Evolutionary conservation across 805 yeast species (phyloP).

Genomic region (Hemisphaericaspora nanyangensis): DNA sequence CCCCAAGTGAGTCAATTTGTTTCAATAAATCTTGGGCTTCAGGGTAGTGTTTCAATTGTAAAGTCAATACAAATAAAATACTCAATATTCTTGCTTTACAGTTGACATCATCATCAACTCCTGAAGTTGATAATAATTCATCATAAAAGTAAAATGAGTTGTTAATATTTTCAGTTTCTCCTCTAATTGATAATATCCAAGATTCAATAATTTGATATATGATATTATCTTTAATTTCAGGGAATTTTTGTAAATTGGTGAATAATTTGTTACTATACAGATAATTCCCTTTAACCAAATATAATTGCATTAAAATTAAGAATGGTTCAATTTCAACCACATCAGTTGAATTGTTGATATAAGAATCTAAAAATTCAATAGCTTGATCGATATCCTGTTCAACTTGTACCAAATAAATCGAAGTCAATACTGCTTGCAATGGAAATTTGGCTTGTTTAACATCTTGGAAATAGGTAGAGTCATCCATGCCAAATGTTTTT

Average conservation of each 20-base stretch:
- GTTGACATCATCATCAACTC: slow-evolving; percentile 29
- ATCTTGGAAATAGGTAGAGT: slow-evolving; percentile 40
- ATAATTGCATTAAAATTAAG: slow-evolving; percentile 37
- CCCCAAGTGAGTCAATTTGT: slow-evolving; percentile 43
- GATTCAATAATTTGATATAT: slow-evolving; percentile 77
- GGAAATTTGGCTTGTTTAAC: slow-evolving; percentile 30
- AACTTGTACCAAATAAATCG: slow-evolving; percentile 34
- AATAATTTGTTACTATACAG: slow-evolving; percentile 31
- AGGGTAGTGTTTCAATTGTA: slow-evolving; percentile 74
- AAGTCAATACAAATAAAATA: slow-evolving; percentile 68
- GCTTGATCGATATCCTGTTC: slow-evolving; percentile 36
- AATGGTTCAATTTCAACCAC: slow-evolving; percentile 38
- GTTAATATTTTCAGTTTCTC: slow-evolving; percentile 38
- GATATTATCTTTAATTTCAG: slow-evolving; percentile 54
- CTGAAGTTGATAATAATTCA: slow-evolving; percentile 61
- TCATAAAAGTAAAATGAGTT: slow-evolving; percentile 63
- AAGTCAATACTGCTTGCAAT: slow-evolving; percentile 39
- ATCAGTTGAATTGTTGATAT: slow-evolving; percentile 15
- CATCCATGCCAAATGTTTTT: slow-evolving; percentile 40
- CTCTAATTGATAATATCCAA: slow-evolving; percentile 45
- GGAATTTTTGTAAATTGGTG: slow-evolving; percentile 30
- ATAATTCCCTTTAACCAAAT: slow-evolving; percentile 35
- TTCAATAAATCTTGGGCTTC: slow-evolving; percentile 67
- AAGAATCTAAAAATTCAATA: slow-evolving; percentile 24
- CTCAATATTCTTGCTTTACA: slow-evolving; percentile 38